phyloP scores from a whole-genome alignment of 345 rosid genomes.

The Pistacia atlantica region DNA sequence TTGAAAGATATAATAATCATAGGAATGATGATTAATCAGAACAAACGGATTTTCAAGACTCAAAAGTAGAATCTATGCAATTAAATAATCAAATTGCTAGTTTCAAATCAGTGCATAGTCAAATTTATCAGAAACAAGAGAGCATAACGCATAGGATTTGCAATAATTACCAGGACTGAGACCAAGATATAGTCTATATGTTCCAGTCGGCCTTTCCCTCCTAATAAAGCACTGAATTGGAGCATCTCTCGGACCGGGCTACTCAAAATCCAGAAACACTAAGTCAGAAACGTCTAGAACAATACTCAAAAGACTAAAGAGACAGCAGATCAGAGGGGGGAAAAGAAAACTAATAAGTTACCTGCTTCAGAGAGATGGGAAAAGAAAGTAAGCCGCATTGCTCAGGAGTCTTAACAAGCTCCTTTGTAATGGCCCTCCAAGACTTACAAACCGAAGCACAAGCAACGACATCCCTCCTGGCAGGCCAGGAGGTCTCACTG shows the following conservation, averaged over 20 bases:
- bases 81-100: not conserved
- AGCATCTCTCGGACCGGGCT: slow-evolving; percentile 90
- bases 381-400: slow-evolving; percentile 75
- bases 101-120: not conserved
- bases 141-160: not conserved
- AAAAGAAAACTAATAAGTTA: slow-evolving; percentile 7
- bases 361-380: slow-evolving; percentile 87
- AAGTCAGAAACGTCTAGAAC: not conserved
- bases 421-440: slow-evolving; percentile 77
- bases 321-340: not conserved
- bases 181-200: slow-evolving; percentile 73
- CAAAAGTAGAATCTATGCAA: not conserved
- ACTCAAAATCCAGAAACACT: slow-evolving; percentile 18
- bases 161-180: slow-evolving; percentile 73
- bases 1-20: not conserved
- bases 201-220: slow-evolving; percentile 74
- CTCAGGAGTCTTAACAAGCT: slow-evolving; percentile 66
- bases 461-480: slow-evolving; percentile 76
- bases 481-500: slow-evolving; percentile 67
- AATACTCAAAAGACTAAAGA: not conserved
- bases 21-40: not conserved
- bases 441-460: slow-evolving; percentile 87
- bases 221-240: slow-evolving; percentile 85
- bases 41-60: too few species aligned
- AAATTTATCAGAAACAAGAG: not conserved